Conservation (phyloP, 768 basidiomycete genomes). For the Leccinum disarticulatum region DNA sequence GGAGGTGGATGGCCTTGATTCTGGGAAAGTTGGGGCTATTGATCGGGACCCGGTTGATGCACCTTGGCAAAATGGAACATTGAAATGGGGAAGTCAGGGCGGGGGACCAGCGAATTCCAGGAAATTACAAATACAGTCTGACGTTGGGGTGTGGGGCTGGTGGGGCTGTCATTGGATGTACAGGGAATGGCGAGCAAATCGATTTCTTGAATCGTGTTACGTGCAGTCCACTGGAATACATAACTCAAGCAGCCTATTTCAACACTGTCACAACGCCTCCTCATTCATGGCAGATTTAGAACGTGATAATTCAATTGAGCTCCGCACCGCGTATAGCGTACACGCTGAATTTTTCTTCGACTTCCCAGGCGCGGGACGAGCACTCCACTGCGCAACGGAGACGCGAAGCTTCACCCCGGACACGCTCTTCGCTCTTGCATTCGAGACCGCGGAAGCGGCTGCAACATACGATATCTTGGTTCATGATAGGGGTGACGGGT, state of each 20-base stretch:
- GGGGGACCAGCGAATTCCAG: not conserved
- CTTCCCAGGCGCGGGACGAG: conserved; percentile 96
- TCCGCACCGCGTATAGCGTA: conserved; percentile 1
- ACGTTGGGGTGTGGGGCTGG: no score
- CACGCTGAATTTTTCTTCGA: conserved; percentile 73
- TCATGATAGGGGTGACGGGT: not conserved
- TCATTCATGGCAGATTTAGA: not conserved
- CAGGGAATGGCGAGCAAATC: no score
- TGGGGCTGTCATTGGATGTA: no score
- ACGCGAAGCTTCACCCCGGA: conserved; percentile 49
- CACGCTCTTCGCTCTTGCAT: conserved; percentile 66
- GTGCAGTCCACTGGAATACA: no score
- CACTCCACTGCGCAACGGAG: conserved; percentile 73
- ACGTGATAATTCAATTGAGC: not conserved
- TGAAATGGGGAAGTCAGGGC: not conserved
- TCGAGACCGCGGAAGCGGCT: conserved; percentile 77
- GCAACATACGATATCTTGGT: conserved; percentile 76
- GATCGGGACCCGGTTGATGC: conserved; percentile 83
- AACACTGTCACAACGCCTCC: no score
- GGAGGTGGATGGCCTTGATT: conserved; percentile 74
- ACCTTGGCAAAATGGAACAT: conserved; percentile 22
- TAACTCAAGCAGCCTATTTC: no score
- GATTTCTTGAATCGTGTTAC: no score
- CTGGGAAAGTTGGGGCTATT: conserved; percentile 68
- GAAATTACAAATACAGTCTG: not conserved